Evolutionary conservation across 352 stramenopile species (phyloP), one percentile per base, ranked within the genome.

Genomic region (Plasmopara viticola): DNA sequence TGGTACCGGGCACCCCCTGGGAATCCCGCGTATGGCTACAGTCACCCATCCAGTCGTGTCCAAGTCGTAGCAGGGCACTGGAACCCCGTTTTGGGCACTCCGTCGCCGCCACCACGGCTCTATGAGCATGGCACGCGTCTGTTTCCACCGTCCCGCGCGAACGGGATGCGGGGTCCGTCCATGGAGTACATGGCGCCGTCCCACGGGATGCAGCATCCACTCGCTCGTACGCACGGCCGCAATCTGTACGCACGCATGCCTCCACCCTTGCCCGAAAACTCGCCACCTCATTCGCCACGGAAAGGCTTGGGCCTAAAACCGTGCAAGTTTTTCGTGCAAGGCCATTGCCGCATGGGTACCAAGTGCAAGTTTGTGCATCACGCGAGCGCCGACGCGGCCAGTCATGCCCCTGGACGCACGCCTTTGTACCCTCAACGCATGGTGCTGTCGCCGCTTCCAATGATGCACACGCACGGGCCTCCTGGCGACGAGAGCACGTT

Each of bases 301-400:
- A 80, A 74, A 46, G 52, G 54, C 17, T 63, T 66, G 48, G 54
- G 62, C 14, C 72, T 74, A 59, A 90, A 90, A 64, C 78, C 84
- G 48, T 93, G 82, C 64, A 90, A 90, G 59, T 93, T 90, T 49
- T 93, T 86, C 52, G 51, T 85, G 8, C 82, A 93, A 56, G 82
- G 82, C 13, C 79, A 93, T 60, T 93, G 82, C 45, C 79, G 82
- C 35, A 90, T 93, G 79, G 82, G 79, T 29, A 83, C 61, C 59
- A 93, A 93, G 69, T 93, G 82, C 60, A 90, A 89, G 64, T 93
- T 90, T 53, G 73, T 78, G 37, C 82, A 93, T 56, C 71, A 85
- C 43, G 34, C 51, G 6, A 64, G 66, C 9, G 48, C 49, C 56
- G 37, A 62, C 56, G 4, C 42, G 55, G 29, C 51, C 66, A 29